These are phyloP conservation scores for Mayamaea pseudoterrestris DNA, from an alignment of 108 stramenopile genomes.

Conservation along the genomic window DNA sequence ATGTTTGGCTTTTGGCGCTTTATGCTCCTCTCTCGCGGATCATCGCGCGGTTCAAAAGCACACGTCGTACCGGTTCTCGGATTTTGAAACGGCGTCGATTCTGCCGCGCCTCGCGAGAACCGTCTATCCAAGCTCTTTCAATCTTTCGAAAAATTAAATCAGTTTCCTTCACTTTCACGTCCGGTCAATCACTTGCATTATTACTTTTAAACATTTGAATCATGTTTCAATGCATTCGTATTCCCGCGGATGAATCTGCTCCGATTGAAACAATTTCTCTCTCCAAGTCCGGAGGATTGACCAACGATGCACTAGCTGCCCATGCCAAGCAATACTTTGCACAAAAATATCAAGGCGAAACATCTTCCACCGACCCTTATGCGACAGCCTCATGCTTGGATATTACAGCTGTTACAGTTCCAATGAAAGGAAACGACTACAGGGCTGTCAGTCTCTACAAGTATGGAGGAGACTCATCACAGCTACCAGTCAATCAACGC, in stretches of 20 bases:
- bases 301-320: constrained; percentile 39
- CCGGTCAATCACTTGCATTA: no score
- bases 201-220: no score
- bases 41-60: no score
- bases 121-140: no score
- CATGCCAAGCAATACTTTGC: constrained; percentile 57
- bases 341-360: constrained; percentile 17
- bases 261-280: constrained; percentile 26
- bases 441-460: constrained; percentile 61
- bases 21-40: no score
- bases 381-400: constrained; percentile 39
- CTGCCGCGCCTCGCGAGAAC: no score
- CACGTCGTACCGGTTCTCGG: no score
- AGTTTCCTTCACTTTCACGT: no score
- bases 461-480: constrained; percentile 9
- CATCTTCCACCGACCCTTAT: constrained; percentile 30
- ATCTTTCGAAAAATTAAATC: no score
- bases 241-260: constrained; percentile 35
- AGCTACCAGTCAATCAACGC: constrained; percentile 31
- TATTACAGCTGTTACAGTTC: constrained; percentile 58
- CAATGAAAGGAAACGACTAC: constrained; percentile 31
- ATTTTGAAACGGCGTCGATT: no score
- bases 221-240: constrained; percentile 41
- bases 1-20: no score
- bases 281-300: constrained; percentile 47